Base-by-base conservation (phyloP, 2,329 filamentous ascomycete genomes). In the Samsoniella hepiali region DNA sequence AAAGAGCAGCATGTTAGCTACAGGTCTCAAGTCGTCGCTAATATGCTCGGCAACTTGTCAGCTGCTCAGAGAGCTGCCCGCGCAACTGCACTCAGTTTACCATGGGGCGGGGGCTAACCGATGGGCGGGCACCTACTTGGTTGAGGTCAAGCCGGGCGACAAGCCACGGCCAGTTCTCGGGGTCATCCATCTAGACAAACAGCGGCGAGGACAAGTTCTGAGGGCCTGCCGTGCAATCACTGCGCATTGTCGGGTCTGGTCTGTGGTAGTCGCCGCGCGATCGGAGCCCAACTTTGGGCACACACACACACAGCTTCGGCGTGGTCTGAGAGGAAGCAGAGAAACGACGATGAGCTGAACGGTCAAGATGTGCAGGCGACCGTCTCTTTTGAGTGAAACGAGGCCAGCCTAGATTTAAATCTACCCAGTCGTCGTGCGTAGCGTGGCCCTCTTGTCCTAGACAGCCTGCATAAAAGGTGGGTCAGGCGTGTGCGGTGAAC, bases 91-190 rank as follows among this genome's bases (percentile, higher is more conserved):
- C 54, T 38, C 53, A 15, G 3, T 17, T 6, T 32, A 9, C 15
- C 7, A 9, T 38, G n/a, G 27, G 2, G 13, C n/a, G 40, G 40
- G 7, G 11, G 2, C 17, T 10, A 31, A 7, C 13, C 11, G 42
- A 17, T 34, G 22, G 34, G 34, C 50, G 22, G 44, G 8, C 42
- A 50, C 44, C 2, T 50, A 63, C 60, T 53, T 63, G 60, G 59
- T 40, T 40, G 29, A 63, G 32, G 31, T 56, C 51, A 10, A 63
- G 60, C 53, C 60, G 60, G 53, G 60, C 53, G 15, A 57, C 47
- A 8, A 63, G 60, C 60, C 60, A 63, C 40, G 53, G 51, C 60
- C 60, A 63, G 50, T 56, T 55, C 32, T 50, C 38, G 10, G 53
- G 42, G 22, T 63, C 44, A 6, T 63, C 60, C 60, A 63, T 63